Percentiles rank a stretch among this genome's conserved stretches.
Conservation (phyloP, 345 rosid species). For the Brassica nigra region DNA sequence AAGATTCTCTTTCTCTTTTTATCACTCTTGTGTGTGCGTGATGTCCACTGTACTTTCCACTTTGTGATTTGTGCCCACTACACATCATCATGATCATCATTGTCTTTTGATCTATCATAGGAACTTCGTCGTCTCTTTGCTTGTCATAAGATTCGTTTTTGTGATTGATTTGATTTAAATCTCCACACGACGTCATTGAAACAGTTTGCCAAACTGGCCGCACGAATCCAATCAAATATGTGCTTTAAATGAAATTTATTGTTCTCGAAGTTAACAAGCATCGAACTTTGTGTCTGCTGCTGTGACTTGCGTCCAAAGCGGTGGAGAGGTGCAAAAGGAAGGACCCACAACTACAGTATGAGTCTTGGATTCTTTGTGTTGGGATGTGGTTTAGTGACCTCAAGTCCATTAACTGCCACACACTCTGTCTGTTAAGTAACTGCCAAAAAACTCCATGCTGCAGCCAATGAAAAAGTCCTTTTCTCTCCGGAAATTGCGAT, state of each 20-base stretch:
- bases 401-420: conserved; percentile 35
- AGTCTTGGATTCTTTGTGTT: conserved; percentile 28
- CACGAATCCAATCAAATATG: conserved; percentile 11
- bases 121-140: conserved; percentile 2
- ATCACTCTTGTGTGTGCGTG: conserved; percentile 3
- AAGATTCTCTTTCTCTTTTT: conserved; percentile 36
- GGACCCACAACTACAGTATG: conserved; percentile 25
- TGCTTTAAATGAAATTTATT: conserved; percentile 13
- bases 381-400: conserved; percentile 31
- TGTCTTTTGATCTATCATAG: conserved; percentile 26
- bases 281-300: conserved; percentile 31
- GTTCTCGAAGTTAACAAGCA: conserved; percentile 22
- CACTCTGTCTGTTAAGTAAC: conserved; percentile 7
- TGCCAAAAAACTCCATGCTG: conserved; percentile 20
- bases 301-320: conserved; percentile 37
- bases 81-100: background rate
- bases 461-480: conserved; percentile 21
- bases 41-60: conserved; percentile 44
- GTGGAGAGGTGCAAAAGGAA: conserved; percentile 27
- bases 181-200: background rate
- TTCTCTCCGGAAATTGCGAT: conserved; percentile 19
- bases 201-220: conserved; percentile 4
- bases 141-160: conserved; percentile 24
- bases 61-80: conserved; percentile 38
- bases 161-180: conserved; percentile 9